Conservation (phyloP, 164 flowering plant species). For the Platanus orientalis region DNA sequence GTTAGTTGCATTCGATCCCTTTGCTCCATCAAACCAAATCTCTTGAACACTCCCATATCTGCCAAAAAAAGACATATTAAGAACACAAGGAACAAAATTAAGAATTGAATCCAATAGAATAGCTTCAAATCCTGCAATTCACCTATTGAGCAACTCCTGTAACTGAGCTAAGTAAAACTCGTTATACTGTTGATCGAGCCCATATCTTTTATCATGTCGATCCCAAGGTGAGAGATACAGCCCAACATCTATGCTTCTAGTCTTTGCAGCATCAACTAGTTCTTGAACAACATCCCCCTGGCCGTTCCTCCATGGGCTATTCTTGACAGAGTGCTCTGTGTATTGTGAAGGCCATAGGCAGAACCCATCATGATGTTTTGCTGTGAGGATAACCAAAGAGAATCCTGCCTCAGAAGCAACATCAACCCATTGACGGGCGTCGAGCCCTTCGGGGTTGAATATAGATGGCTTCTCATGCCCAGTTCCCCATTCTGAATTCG, state of each 20-base stretch:
- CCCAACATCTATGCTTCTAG: constrained; percentile 60
- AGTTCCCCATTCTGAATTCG: constrained; percentile 89
- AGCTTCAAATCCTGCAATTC: no score
- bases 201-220: constrained; percentile 78
- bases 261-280: constrained; percentile 51
- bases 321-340: constrained; percentile 68
- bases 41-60: constrained; percentile 81
- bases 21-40: constrained; percentile 97
- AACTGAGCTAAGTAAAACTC: constrained; percentile 84
- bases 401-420: constrained; percentile 51
- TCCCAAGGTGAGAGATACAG: constrained; percentile 96
- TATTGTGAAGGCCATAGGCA: constrained; percentile 88
- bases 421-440: constrained; percentile 69
- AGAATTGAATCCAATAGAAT: no score
- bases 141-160: constrained; percentile 75
- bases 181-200: constrained; percentile 51
- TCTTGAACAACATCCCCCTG: constrained; percentile 75
- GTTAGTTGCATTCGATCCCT: constrained; percentile 69
- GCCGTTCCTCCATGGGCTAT: constrained; percentile 73
- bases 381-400: constrained; percentile 70
- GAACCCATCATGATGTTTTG: constrained; percentile 95
- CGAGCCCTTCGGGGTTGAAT: constrained; percentile 60
- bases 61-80: constrained; percentile 7
- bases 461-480: constrained; percentile 64
- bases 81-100: constrained; percentile 1